Evolutionary conservation across 768 basidiomycete genomes (phyloP).

Genomic region (Rhizopogon vinicolor): DNA sequence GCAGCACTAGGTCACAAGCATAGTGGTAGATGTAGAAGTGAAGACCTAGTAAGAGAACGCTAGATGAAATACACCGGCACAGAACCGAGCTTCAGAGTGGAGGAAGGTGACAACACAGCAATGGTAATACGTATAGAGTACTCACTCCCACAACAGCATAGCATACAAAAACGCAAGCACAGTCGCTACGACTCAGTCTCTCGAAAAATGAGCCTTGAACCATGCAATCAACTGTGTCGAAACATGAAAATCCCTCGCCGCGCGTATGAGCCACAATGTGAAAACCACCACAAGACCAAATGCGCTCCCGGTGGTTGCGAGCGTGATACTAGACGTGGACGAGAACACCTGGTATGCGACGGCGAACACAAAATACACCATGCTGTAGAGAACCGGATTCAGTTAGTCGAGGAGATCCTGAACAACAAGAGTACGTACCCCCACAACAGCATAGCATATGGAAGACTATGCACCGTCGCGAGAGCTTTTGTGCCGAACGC

Average conservation of each 20-base stretch:
- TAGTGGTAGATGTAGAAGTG: background rate
- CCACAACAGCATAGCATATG: slow-evolving; percentile 29
- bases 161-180: background rate
- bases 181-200: no score
- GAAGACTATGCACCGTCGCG: slow-evolving; percentile 28
- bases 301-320: slow-evolving; percentile 10
- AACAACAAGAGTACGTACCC: slow-evolving; percentile 1
- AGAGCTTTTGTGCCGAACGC: slow-evolving; percentile 15
- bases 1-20: background rate
- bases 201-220: background rate
- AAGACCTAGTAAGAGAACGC: background rate
- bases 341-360: slow-evolving; percentile 21
- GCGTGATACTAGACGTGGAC: slow-evolving; percentile 9
- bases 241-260: background rate
- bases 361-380: slow-evolving; percentile 20
- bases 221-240: background rate
- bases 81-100: background rate
- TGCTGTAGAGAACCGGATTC: slow-evolving; percentile 6
- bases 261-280: slow-evolving; percentile 12
- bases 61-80: background rate
- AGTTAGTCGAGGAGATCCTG: background rate
- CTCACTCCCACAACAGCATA: background rate
- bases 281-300: slow-evolving; percentile 14
- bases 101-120: no score
- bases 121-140: background rate